Evolutionary conservation across 306 rosid genomes (phyloP).

Genomic region (Medicago truncatula): MtrunA17r5.0-ANR NC_053042.1:20126501-20127000

Average conservation of each 20-base stretch:
- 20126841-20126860: slow-evolving; percentile 75
- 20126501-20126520: slow-evolving; percentile 45
- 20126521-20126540: slow-evolving; percentile 53
- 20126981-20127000: slow-evolving; percentile 77
- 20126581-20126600: slow-evolving; percentile 66
- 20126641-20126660: slow-evolving; percentile 64
- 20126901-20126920: slow-evolving; percentile 67
- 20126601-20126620: slow-evolving; percentile 73
- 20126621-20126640: slow-evolving; percentile 72
- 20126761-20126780: slow-evolving; percentile 64
- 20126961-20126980: slow-evolving; percentile 77
- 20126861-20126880: slow-evolving; percentile 66
- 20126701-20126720: slow-evolving; percentile 64
- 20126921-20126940: slow-evolving; percentile 69
- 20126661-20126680: slow-evolving; percentile 71
- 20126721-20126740: slow-evolving; percentile 66
- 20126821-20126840: slow-evolving; percentile 59
- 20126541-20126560: slow-evolving; percentile 50
- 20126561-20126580: slow-evolving; percentile 58
- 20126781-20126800: slow-evolving; percentile 68
- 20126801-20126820: slow-evolving; percentile 75
- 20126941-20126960: slow-evolving; percentile 64
- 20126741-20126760: slow-evolving; percentile 61
- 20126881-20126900: slow-evolving; percentile 74
- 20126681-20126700: slow-evolving; percentile 55